phyloP scores from a whole-genome alignment of 768 basidiomycete species.

The Favolaschia claudopus region DNA sequence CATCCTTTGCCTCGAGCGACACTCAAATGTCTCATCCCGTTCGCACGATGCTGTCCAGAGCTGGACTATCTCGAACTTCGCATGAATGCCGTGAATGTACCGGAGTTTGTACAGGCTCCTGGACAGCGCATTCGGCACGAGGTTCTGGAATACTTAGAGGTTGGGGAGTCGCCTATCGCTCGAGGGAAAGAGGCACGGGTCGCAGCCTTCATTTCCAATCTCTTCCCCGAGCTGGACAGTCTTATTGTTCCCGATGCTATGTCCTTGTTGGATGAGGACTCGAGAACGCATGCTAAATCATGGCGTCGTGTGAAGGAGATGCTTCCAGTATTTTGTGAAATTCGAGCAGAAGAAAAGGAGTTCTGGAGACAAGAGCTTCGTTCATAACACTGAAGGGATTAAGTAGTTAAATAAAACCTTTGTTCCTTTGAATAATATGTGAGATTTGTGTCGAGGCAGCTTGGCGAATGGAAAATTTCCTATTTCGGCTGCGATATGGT shows the following conservation, averaged over 20 bases:
- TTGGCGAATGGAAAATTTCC: not conserved
- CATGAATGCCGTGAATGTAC: conserved; percentile 1
- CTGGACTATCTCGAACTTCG: not conserved
- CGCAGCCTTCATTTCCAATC: conserved; percentile 19
- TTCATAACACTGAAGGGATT: not conserved
- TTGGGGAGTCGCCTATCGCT: conserved; percentile 11
- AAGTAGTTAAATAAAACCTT: no score
- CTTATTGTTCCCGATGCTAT: no score
- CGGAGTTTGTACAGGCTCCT: conserved; percentile 3
- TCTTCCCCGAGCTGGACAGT: conserved; percentile 1
- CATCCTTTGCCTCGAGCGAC: not conserved
- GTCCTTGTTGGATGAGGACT: not conserved
- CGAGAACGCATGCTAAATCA: not conserved
- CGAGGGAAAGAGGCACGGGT: not conserved
- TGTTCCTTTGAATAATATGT: no score
- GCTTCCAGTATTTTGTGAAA: not conserved
- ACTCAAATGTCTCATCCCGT: conserved; percentile 7
- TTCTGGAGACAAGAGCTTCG: not conserved
- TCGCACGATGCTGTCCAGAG: not conserved
- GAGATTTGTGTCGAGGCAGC: no score
- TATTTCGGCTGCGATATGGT: not conserved
- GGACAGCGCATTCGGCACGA: not conserved
- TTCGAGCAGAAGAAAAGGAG: not conserved
- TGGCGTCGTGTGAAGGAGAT: not conserved
- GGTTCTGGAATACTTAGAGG: not conserved